These are phyloP conservation scores for Sphaceloma murrayae DNA, from an alignment of 2,329 filamentous ascomycete genomes.

Conservation along the genomic window DNA sequence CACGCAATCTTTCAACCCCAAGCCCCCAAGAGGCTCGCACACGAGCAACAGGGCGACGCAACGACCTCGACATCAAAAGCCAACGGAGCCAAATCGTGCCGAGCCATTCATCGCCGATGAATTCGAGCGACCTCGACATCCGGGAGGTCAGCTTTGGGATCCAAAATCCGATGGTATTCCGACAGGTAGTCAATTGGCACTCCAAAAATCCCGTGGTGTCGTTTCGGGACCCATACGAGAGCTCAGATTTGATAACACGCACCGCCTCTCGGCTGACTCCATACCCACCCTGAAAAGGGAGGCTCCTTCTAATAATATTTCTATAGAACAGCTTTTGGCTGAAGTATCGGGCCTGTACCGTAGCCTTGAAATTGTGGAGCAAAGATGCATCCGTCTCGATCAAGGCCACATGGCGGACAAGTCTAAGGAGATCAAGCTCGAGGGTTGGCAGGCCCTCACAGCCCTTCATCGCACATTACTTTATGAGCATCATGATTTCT, in stretches of 20 bases:
- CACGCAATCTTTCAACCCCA: conserved; percentile 2
- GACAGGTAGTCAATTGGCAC: too few relatives aligned
- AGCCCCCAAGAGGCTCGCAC: neutral
- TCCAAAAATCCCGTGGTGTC: too few relatives aligned
- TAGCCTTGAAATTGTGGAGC: conserved; percentile 76
- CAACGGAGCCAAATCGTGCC: too few relatives aligned
- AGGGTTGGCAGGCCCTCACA: conserved; percentile 70
- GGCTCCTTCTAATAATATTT: conserved; percentile 40
- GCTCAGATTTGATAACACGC: conserved; percentile 3
- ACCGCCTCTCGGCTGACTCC: conserved; percentile 32
- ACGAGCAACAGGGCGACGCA: too few relatives aligned
- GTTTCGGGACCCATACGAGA: neutral
- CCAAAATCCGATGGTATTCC: neutral
- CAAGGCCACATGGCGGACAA: conserved; percentile 48
- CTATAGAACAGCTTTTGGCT: conserved; percentile 65
- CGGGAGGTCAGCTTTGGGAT: neutral
- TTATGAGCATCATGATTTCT: conserved; percentile 45
- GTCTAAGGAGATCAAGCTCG: conserved; percentile 35
- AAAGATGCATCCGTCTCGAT: conserved; percentile 77
- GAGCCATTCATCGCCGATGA: conserved; percentile 5
- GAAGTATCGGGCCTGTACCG: conserved; percentile 81
- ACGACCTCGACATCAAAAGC: too few relatives aligned
- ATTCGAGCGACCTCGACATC: neutral
- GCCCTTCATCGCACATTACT: conserved; percentile 62
- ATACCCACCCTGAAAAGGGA: conserved; percentile 8